Evolutionary conservation across 192 early-diverging fungal genomes (phyloP).

Genomic region (Funneliformis mosseae): DNA sequence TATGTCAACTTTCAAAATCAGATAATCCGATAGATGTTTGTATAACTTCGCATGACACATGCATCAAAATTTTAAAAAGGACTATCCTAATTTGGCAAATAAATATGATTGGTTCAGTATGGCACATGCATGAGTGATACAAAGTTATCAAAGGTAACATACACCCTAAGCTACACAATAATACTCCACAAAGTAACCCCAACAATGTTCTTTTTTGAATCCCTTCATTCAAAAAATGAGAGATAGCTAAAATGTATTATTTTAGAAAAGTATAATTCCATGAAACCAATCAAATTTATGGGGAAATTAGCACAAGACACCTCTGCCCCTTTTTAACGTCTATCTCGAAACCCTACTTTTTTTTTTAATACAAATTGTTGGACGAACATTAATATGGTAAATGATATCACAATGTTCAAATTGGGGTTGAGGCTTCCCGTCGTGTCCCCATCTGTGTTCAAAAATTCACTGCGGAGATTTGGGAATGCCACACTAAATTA

Average conservation of each 20-base stretch:
- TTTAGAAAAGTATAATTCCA: not conserved
- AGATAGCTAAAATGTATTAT: not conserved
- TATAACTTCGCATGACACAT: too few species aligned
- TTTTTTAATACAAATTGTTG: not conserved
- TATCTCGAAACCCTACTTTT: not conserved
- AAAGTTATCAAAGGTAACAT: not conserved
- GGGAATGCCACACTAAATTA: not conserved
- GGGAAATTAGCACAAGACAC: not conserved
- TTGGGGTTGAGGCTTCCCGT: too few species aligned
- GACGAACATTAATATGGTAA: not conserved
- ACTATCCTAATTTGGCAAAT: not conserved
- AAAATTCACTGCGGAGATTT: not conserved
- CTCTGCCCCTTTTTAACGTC: too few species aligned
- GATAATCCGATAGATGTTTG: too few species aligned
- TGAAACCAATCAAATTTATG: not conserved
- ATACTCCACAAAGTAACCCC: not conserved
- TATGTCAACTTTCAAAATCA: too few species aligned
- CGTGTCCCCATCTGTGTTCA: too few species aligned
- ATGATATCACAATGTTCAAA: not conserved
- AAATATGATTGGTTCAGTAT: not conserved
- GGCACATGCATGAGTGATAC: not conserved
- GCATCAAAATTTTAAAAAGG: not conserved
- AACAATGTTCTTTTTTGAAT: not conserved
- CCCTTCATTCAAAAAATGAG: not conserved
- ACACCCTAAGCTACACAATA: not conserved